Conservation (phyloP, 108 stramenopile species). For the Craspedostauros australis region DNA sequence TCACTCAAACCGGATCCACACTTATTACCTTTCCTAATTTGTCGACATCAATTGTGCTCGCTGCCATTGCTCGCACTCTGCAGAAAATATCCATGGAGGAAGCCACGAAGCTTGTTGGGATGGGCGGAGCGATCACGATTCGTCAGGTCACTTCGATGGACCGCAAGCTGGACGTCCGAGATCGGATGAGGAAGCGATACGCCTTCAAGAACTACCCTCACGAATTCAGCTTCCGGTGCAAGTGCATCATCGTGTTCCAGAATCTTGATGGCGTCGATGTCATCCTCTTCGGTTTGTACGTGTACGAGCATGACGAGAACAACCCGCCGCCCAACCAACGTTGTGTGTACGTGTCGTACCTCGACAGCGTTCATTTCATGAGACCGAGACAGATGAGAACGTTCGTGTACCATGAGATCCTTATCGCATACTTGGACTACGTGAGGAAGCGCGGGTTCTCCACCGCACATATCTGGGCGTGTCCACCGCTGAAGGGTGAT, state of each 20-base stretch:
- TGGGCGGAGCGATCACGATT: conserved; percentile 82
- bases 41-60: too few relatives aligned
- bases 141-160: conserved; percentile 90
- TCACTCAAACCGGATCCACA: too few relatives aligned
- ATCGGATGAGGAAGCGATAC: conserved; percentile 85
- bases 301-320: conserved; percentile 87
- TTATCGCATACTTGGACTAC: conserved; percentile 92
- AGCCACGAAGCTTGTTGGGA: conserved; percentile 51
- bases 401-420: conserved; percentile 91
- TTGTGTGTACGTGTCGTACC: conserved; percentile 85
- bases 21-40: too few relatives aligned
- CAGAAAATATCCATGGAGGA: conserved; percentile 62
- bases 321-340: conserved; percentile 81
- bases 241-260: conserved; percentile 90
- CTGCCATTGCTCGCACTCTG: too few relatives aligned
- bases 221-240: conserved; percentile 86
- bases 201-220: conserved; percentile 86
- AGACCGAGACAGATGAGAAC: conserved; percentile 87
- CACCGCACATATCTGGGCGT: conserved; percentile 97
- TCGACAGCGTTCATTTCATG: conserved; percentile 94
- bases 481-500: conserved; percentile 97
- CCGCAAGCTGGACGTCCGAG: conserved; percentile 76
- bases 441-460: conserved; percentile 83
- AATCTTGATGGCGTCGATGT: conserved; percentile 94
- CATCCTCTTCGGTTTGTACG: conserved; percentile 89